Base-by-base conservation (phyloP, 2,329 filamentous ascomycete genomes). In the Trichophyton mentagrophytes region DNA sequence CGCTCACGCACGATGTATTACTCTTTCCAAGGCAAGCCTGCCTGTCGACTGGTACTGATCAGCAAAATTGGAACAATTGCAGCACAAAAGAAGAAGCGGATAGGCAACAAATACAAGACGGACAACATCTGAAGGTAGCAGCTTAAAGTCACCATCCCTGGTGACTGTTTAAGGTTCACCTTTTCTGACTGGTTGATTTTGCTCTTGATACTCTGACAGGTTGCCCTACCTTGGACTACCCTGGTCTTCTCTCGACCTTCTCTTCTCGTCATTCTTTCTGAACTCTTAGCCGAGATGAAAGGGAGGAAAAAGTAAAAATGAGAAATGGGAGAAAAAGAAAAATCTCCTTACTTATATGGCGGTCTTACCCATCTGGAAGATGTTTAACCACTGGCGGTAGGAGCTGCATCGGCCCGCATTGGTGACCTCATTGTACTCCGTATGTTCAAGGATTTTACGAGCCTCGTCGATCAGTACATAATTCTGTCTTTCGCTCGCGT, bases 1-100 rank as follows among this genome's bases (percentile, higher is more conserved):
- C 53, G 17, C 44, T 57, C 33, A 61, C 46, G 46, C 46, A 49
- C 9, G 46, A 49, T 49, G 46, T 49, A 27, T 49, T 55, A 36
- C 49, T 33, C 25, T 33, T 55, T 55, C 49, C 13, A 55, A 33
- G 49, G 15, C 49, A 55, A n/a, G 27, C 33, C 25, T 27, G 27
- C 13, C 49, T 20, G 49, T 33, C 49, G 13, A 38, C 27, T 55
- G 49, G 49, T 55, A 27, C 27, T 27, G 49, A 55, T 55, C 49
- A 20, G 49, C 49, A 49, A 25, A 53, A 30, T 38, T 9, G 33
- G 33, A 38, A 38, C 33, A 38, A 38, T 8, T 11, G 33, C 49
- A 20, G 49, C 49, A 49, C 25, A 30, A 13, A 11, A 25, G 15
- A n/a, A 30, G 11, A 33, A 25, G n/a, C 9, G 22, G 22, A 33